A percentile compares a stretch with the other conserved stretches of the same genome.
Conservation (phyloP, 495 filamentous ascomycete genomes). For the Tuber calosporum region DNA sequence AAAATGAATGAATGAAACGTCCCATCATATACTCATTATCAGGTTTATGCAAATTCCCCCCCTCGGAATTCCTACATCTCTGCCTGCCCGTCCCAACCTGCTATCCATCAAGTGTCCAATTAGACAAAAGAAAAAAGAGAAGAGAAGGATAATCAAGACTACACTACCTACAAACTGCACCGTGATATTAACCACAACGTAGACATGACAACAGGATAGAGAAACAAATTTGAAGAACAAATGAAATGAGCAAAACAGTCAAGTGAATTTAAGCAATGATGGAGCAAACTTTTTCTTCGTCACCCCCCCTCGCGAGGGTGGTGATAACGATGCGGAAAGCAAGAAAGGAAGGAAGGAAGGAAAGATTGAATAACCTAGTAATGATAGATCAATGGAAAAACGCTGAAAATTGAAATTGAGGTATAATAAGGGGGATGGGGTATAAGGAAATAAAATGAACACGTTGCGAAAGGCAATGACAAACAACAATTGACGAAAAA, state of each 20-base stretch:
- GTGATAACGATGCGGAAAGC: background rate
- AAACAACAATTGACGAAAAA: background rate
- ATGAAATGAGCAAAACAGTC: background rate
- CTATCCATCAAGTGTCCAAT: background rate
- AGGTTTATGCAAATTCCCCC: background rate
- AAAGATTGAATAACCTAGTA: conserved; percentile 4
- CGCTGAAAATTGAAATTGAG: conserved; percentile 3
- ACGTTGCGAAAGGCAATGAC: background rate
- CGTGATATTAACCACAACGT: background rate
- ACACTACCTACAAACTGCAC: background rate
- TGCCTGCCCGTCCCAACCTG: background rate
- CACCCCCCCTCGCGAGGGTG: background rate
- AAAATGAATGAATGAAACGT: background rate
- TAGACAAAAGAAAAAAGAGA: background rate
- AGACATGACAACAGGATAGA: background rate
- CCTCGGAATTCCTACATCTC: background rate
- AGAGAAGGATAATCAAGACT: background rate
- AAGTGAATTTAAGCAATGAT: background rate
- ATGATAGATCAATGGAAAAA: background rate
- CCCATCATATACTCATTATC: conserved; percentile 1
- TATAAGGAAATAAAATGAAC: background rate
- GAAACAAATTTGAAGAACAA: background rate
- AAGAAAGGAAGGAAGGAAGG: background rate
- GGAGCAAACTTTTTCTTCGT: background rate
- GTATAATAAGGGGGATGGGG: background rate